Evolutionary conservation across 352 stramenopile genomes (phyloP).

Genomic region (Pythium brachiatum): DNA sequence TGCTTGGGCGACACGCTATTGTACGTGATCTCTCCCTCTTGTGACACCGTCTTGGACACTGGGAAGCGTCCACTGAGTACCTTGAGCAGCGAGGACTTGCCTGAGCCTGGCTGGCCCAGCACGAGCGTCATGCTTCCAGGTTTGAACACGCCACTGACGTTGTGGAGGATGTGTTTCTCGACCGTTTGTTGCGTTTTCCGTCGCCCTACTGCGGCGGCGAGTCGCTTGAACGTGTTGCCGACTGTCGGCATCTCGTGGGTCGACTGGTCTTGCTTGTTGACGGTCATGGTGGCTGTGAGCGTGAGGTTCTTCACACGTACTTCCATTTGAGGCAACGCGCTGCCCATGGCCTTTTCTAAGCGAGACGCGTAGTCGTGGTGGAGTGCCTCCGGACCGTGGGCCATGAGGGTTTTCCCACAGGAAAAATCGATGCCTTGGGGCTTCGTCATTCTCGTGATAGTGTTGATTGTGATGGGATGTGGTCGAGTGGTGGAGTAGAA

Average conservation of each 20-base stretch:
- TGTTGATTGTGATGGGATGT: too few relatives aligned
- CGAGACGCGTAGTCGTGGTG: conserved; percentile 36
- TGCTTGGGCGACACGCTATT: conserved; percentile 33
- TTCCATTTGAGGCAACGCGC: conserved; percentile 48
- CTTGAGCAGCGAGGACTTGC: conserved; percentile 56
- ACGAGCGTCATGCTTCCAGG: conserved; percentile 48
- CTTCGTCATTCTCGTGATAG: too few relatives aligned
- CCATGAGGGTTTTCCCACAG: conserved; percentile 9
- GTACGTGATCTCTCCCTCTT: conserved; percentile 45
- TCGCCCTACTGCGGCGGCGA: too few relatives aligned
- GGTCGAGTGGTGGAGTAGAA: too few relatives aligned
- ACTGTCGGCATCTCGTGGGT: neutral
- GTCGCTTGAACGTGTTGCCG: too few relatives aligned
- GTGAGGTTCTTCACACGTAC: conserved; percentile 48
- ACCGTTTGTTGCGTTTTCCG: too few relatives aligned
- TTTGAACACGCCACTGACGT: conserved; percentile 37
- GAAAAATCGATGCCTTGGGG: conserved; percentile 4
- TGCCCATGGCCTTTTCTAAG: conserved; percentile 41
- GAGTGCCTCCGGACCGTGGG: conserved; percentile 29
- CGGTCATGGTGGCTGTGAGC: conserved; percentile 23
- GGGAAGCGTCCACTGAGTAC: conserved; percentile 44
- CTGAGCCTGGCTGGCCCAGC: too few relatives aligned
- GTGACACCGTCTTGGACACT: conserved; percentile 32
- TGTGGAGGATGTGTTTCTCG: too few relatives aligned
- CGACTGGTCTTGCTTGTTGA: neutral